Evolutionary conservation across 331 rosid genomes (phyloP).

Genomic region (Spiraea crenata): DNA sequence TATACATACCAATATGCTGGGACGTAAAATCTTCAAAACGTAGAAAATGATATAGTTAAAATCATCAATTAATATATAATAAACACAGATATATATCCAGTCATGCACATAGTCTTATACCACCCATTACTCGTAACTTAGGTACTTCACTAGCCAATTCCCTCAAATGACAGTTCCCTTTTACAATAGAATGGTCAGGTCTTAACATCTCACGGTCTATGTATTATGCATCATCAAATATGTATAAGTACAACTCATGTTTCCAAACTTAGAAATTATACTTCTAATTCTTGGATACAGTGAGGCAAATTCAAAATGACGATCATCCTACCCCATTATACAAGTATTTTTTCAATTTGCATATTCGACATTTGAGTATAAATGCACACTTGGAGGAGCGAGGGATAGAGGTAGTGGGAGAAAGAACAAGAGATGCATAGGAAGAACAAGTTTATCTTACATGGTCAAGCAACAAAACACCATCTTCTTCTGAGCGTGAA

Average conservation of each 20-base stretch:
- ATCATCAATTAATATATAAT: neutral
- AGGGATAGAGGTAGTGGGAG: neutral
- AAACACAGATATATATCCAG: neutral
- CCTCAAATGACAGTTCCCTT: neutral
- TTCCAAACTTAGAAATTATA: neutral
- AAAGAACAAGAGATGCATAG: constrained; percentile 3
- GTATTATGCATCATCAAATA: neutral
- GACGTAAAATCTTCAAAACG: too few relatives aligned
- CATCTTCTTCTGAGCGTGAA: constrained; percentile 89
- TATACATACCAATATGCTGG: too few relatives aligned
- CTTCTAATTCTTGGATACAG: neutral
- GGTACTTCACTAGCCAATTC: neutral
- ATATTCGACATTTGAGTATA: constrained; percentile 2
- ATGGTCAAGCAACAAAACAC: constrained; percentile 84
- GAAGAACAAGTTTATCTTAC: constrained; percentile 44
- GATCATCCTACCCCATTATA: neutral
- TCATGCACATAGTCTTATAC: neutral
- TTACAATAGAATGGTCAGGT: neutral
- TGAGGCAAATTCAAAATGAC: neutral
- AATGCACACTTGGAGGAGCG: neutral
- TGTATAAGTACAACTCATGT: neutral
- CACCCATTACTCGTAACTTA: neutral
- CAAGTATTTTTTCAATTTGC: neutral
- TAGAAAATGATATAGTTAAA: too few relatives aligned
- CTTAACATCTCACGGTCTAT: neutral